phyloP scores from a whole-genome alignment of 495 filamentous ascomycete genomes.

The Lasiosphaeris hirsuta region DNA sequence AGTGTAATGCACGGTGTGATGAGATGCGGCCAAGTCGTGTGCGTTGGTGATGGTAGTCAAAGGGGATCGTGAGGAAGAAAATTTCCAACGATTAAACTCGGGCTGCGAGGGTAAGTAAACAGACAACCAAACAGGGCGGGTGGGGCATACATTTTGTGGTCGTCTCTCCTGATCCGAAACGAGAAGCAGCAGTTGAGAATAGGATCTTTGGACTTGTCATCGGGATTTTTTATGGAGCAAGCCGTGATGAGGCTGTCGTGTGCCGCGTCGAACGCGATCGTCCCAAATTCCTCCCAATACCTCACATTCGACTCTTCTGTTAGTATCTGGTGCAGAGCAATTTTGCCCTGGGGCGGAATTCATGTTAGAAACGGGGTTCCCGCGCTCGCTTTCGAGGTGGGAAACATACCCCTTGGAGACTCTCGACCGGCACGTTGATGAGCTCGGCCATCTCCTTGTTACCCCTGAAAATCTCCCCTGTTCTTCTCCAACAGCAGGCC shows the following conservation, averaged over 20 bases:
- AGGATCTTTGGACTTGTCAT: slow-evolving; percentile 64
- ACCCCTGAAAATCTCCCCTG: slow-evolving; percentile 94
- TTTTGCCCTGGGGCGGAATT: slow-evolving; percentile 65
- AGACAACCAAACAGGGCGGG: background rate
- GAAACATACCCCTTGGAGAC: slow-evolving; percentile 76
- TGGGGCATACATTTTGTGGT: slow-evolving; percentile 87
- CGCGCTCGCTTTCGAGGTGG: background rate
- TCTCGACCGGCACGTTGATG: slow-evolving; percentile 88
- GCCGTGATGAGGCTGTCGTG: slow-evolving; percentile 96
- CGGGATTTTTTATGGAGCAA: slow-evolving; percentile 85
- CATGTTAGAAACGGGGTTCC: slow-evolving; percentile 6
- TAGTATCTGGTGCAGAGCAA: slow-evolving; percentile 93
- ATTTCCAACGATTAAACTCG: slow-evolving; percentile 92
- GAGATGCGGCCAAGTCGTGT: background rate
- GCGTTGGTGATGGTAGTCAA: background rate
- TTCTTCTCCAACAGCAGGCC: slow-evolving; percentile 95
- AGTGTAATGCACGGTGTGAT: no score
- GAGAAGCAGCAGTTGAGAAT: slow-evolving; percentile 94
- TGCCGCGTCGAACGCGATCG: slow-evolving; percentile 94
- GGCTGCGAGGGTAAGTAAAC: slow-evolving; percentile 49
- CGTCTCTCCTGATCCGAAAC: slow-evolving; percentile 90
- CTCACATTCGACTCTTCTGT: slow-evolving; percentile 89
- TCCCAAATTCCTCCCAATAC: slow-evolving; percentile 99
- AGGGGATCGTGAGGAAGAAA: slow-evolving; percentile 67
- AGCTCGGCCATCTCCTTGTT: slow-evolving; percentile 99